Base-by-base conservation (phyloP, 2,329 filamentous ascomycete species). In the Xylariaceae sp. region DNA sequence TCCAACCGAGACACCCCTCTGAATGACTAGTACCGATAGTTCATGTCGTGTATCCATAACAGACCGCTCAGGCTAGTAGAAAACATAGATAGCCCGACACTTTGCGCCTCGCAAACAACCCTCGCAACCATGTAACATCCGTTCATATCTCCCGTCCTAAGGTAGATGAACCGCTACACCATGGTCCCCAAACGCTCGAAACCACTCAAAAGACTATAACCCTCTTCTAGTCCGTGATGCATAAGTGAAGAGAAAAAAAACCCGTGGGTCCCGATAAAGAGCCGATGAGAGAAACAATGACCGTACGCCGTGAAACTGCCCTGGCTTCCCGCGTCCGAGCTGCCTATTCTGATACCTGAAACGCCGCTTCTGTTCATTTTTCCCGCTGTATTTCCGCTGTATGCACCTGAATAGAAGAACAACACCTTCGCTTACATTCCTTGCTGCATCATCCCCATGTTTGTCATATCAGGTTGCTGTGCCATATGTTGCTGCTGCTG, bases 381-480 rank as follows among this genome's bases (percentile, higher is more conserved):
- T 30, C 23, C 23, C 23, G 18, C 2, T 13, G 6, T 23, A 44
- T 6, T 30, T 53, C 35, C 15, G 17, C 23, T 9, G 15, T 23
- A 3, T 23, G 30, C 7, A 51, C 13, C 37, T 2, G 13, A 51
- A 30, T 18, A 11, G 39, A 30, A 8, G 5, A 18, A 3, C 7
- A 56, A 39, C 30, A 18, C 3, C 15, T 11, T 15, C 37, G 23
- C 5, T 8, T 65, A 64, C 65, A 70, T 67, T 37, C 68, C 64
- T 37, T 67, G 64, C 10, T 57, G 64, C 66, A 84, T 83, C 61
- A 30, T 77, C 75, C 56, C 78, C 59, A 64, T 76, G 77, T 83
- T 82, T 5, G 82, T 78, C 75, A 83, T 78, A 37, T 74, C 72
- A 54, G 72, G 74, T 63, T 77, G 74, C 63, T 77, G 74, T 53